Percentiles rank a stretch among this genome's conserved stretches.
These are phyloP conservation scores for Immersiella caudata DNA, from an alignment of 495 filamentous ascomycete genomes.

Conservation along the genomic window DNA sequence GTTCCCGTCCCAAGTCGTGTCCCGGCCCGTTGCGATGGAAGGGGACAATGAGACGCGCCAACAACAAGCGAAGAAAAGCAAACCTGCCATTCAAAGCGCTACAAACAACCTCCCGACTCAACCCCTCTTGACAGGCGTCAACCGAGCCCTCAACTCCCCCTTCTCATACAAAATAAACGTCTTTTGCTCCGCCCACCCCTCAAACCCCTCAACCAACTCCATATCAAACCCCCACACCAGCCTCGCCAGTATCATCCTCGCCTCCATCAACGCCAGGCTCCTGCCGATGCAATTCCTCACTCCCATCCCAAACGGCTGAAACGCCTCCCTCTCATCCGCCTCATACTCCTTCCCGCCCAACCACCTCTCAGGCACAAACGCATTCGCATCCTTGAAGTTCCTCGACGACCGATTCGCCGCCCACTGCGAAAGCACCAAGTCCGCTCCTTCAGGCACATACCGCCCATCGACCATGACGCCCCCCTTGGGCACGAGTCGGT, in stretches of 20 bases:
- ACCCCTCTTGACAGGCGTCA: slow-evolving; percentile 6
- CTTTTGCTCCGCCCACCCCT: slow-evolving; percentile 8
- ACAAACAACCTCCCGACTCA: too few species aligned
- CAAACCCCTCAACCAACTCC: slow-evolving; percentile 1
- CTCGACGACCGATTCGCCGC: slow-evolving; percentile 7
- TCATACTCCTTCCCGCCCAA: neutral
- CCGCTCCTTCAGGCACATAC: slow-evolving; percentile 6
- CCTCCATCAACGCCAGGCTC: slow-evolving; percentile 7
- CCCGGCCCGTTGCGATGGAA: too few species aligned
- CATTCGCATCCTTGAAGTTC: slow-evolving; percentile 8
- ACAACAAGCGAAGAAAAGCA: too few species aligned
- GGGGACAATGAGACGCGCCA: too few species aligned
- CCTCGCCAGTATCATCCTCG: slow-evolving; percentile 12
- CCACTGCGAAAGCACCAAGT: slow-evolving; percentile 11
- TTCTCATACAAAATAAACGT: slow-evolving; percentile 13
- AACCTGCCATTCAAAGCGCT: too few species aligned
- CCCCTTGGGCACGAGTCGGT: neutral
- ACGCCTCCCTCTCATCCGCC: neutral
- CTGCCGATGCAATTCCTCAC: slow-evolving; percentile 3
- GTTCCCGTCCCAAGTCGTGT: too few species aligned
- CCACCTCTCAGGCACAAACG: slow-evolving; percentile 16
- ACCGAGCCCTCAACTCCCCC: slow-evolving; percentile 9
- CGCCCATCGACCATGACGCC: neutral
- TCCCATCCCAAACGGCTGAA: slow-evolving; percentile 11
- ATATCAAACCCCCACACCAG: slow-evolving; percentile 15